Percentiles rank a stretch among this genome's conserved stretches.
Evolutionary conservation across 352 stramenopile genomes (phyloP).

Genomic region (Plasmopara muralis): DNA sequence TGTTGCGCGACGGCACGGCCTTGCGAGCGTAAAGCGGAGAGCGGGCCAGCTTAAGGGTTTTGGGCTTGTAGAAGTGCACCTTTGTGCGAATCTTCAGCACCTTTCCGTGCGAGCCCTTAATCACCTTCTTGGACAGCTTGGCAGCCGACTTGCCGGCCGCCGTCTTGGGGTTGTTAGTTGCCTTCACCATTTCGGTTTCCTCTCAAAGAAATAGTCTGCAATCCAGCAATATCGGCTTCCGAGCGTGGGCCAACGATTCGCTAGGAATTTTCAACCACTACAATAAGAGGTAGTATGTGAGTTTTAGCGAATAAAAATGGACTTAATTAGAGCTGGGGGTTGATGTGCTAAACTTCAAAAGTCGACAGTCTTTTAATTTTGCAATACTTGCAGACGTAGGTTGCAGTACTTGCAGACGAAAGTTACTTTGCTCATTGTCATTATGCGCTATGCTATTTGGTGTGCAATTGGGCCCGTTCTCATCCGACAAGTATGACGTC

Average conservation of each 20-base stretch:
- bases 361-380: no score
- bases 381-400: no score
- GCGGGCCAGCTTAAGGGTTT: conserved; percentile 93
- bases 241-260: conserved; percentile 29
- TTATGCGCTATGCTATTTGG: no score
- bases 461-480: no score
- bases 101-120: conserved; percentile 96
- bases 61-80: conserved; percentile 99
- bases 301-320: no score
- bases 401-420: no score
- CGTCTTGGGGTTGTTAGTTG: conserved; percentile 54
- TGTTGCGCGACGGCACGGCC: conserved; percentile 89
- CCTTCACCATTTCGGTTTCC: conserved; percentile 75
- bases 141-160: conserved; percentile 88
- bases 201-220: conserved; percentile 39
- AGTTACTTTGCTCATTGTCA: no score
- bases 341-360: no score
- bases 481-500: no score
- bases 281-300: neutral
- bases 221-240: neutral
- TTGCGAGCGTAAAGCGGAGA: conserved; percentile 96
- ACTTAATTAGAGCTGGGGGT: no score
- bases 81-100: conserved; percentile 98
- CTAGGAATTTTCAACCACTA: conserved; percentile 16
- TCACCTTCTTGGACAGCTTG: conserved; percentile 91